Evolutionary conservation across 129 eudicot genomes (phyloP).

Genomic region (Logfia minima): DNA sequence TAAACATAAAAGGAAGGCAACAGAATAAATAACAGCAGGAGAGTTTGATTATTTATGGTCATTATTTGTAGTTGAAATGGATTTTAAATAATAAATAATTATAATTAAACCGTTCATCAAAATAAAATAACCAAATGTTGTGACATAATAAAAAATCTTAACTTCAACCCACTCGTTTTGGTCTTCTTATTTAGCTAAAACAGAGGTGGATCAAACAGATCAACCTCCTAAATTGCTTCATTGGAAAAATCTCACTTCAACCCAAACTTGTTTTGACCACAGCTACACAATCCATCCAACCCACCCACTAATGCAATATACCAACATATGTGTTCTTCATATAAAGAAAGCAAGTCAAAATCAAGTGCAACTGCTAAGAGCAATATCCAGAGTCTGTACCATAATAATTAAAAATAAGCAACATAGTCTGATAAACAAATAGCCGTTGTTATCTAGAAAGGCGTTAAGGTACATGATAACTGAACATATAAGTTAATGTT

Average conservation of each 20-base stretch:
- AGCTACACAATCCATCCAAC: neutral
- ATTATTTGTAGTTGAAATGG: no score
- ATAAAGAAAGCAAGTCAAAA: neutral
- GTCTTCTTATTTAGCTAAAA: no score
- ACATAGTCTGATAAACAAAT: slow-evolving; percentile 4
- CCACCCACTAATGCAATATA: neutral
- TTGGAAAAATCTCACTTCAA: neutral
- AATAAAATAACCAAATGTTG: no score
- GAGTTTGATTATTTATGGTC: no score
- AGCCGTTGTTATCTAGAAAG: neutral
- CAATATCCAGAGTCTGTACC: neutral
- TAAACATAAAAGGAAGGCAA: no score
- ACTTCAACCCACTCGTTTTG: neutral
- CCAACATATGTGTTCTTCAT: neutral
- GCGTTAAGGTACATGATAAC: neutral
- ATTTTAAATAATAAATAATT: no score
- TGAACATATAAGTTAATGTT: neutral
- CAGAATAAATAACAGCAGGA: no score
- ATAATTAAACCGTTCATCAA: no score
- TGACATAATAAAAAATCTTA: neutral
- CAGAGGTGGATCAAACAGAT: no score
- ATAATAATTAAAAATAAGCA: neutral
- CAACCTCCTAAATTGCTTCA: no score
- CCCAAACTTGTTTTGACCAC: neutral
- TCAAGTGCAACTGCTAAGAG: neutral